A percentile compares a stretch with the other conserved stretches of the same genome.
Evolutionary conservation across 345 rosid genomes (phyloP).

Genomic region (Salix brachista): DNA sequence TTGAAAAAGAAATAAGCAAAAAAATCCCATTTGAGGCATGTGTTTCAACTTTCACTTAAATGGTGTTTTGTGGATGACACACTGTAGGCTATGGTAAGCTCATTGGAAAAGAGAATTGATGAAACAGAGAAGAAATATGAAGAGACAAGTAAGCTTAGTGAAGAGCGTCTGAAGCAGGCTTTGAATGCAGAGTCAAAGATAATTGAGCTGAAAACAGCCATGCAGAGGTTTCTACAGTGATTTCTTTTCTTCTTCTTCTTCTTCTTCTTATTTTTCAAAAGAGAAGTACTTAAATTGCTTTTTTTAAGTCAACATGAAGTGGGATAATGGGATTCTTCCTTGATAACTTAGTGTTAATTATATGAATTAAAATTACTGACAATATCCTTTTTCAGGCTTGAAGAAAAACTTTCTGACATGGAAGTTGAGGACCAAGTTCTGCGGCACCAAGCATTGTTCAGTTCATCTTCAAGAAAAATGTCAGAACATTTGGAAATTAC

Average conservation of each 20-base stretch:
- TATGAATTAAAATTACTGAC: neutral
- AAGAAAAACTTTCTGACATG: slow-evolving; percentile 74
- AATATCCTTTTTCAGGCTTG: slow-evolving; percentile 54
- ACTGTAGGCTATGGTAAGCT: slow-evolving; percentile 65
- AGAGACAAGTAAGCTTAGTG: slow-evolving; percentile 71
- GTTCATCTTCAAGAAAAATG: slow-evolving; percentile 40
- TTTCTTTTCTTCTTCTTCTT: no score
- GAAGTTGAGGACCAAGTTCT: slow-evolving; percentile 73
- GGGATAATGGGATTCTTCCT: neutral
- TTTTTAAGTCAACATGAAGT: neutral
- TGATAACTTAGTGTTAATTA: neutral
- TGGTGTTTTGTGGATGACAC: neutral
- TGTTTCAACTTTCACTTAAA: neutral
- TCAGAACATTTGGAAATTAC: slow-evolving; percentile 37
- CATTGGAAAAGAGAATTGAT: slow-evolving; percentile 78
- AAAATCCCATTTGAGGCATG: neutral
- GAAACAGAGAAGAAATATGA: slow-evolving; percentile 80
- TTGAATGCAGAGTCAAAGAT: slow-evolving; percentile 84
- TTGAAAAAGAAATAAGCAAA: neutral
- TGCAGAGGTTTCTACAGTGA: slow-evolving; percentile 56
- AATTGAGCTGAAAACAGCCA: slow-evolving; percentile 67
- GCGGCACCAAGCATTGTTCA: slow-evolving; percentile 58
- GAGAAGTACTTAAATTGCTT: neutral
- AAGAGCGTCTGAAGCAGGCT: slow-evolving; percentile 89
- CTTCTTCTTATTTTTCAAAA: neutral